Evolutionary conservation across 169 alveolate genomes (phyloP).

Genomic region (Plasmodium vinckei): DNA sequence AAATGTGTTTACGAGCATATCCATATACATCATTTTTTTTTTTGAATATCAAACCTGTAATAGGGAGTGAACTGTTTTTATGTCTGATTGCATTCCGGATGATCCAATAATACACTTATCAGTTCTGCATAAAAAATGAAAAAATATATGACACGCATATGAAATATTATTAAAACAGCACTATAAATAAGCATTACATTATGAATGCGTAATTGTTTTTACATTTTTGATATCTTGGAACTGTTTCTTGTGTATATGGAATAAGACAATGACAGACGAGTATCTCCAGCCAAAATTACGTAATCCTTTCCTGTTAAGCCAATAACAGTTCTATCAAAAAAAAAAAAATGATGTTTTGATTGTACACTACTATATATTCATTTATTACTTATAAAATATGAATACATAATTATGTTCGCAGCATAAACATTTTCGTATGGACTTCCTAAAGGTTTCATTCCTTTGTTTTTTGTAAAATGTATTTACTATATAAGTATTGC

Average conservation of each 20-base stretch:
- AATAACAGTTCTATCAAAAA: slow-evolving; percentile 83
- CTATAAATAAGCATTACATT: background rate
- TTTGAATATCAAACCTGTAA: slow-evolving; percentile 74
- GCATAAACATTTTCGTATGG: background rate
- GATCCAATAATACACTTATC: slow-evolving; percentile 91
- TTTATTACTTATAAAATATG: background rate
- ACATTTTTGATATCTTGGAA: slow-evolving; percentile 90
- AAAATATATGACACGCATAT: no score
- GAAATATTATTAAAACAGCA: background rate
- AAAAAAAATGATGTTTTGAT: background rate
- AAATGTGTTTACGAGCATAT: no score
- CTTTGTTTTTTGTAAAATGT: background rate
- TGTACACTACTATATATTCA: background rate
- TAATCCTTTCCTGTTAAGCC: slow-evolving; percentile 94
- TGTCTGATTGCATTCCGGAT: slow-evolving; percentile 96
- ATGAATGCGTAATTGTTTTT: slow-evolving; percentile 3
- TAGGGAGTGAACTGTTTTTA: slow-evolving; percentile 89
- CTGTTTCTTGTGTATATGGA: slow-evolving; percentile 91
- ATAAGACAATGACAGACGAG: slow-evolving; percentile 92
- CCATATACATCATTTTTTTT: no score
- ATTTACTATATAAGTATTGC: background rate
- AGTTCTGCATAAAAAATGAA: slow-evolving; percentile 78
- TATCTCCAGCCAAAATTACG: slow-evolving; percentile 94
- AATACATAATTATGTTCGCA: background rate
- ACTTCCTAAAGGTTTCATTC: background rate